Evolutionary conservation across 1,284 basidiomycete species (phyloP).

Genomic region (Coriolopsis trogii): DNA sequence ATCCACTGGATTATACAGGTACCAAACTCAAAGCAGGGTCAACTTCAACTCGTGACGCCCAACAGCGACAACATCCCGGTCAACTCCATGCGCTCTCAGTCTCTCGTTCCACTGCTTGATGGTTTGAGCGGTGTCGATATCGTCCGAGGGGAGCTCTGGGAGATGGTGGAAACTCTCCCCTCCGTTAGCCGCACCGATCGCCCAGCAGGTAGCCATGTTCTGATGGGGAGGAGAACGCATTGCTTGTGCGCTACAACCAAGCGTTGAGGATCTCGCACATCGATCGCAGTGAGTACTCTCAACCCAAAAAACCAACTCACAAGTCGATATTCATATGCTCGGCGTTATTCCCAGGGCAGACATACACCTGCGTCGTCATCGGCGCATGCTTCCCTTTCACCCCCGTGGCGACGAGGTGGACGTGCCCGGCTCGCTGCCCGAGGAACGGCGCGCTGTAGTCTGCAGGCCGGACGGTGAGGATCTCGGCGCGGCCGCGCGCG

Average conservation of each 20-base stretch:
- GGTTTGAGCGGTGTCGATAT: conserved; percentile 15
- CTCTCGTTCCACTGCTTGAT: conserved; percentile 31
- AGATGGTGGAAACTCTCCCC: conserved; percentile 22
- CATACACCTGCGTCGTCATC: conserved; percentile 33
- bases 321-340: conserved; percentile 23
- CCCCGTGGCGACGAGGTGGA: conserved; percentile 27
- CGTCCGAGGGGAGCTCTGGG: conserved; percentile 24
- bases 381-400: conserved; percentile 14
- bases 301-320: conserved; percentile 20
- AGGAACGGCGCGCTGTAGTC: conserved; percentile 19
- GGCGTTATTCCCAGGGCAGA: conserved; percentile 30
- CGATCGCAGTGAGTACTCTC: not conserved
- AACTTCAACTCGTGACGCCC: conserved; percentile 17
- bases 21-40: not conserved
- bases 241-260: conserved; percentile 22
- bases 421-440: conserved; percentile 25
- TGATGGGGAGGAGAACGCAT: conserved; percentile 15
- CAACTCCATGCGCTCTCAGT: conserved; percentile 23
- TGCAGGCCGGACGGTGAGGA: conserved; percentile 31
- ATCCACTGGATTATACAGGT: not conserved
- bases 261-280: not conserved
- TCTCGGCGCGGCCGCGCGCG: conserved; percentile 28
- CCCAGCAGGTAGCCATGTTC: conserved; percentile 29
- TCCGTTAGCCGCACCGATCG: conserved; percentile 17
- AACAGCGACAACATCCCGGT: conserved; percentile 20